Percentiles rank a stretch among this genome's conserved stretches.
Evolutionary conservation across 192 early-diverging fungal genomes (phyloP).

Genomic region (Rhizoclosmatium globosum): DNA sequence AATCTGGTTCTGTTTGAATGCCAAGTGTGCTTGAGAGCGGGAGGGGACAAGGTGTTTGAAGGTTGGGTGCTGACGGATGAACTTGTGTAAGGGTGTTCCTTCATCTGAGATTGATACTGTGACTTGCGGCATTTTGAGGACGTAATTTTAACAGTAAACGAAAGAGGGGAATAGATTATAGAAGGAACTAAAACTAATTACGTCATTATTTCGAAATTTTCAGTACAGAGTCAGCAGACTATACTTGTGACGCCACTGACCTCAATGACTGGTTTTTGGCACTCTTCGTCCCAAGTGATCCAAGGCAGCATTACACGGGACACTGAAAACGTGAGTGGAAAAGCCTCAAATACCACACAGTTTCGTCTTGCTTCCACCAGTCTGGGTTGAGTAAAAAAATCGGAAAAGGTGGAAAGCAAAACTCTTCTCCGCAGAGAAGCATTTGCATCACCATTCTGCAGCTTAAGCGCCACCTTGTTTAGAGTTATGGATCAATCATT

Average conservation of each 20-base stretch:
- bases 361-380: no score
- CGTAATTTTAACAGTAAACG: no score
- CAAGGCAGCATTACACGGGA: no score
- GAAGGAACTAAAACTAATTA: not conserved
- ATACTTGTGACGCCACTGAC: not conserved
- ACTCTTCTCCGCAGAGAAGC: no score
- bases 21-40: slow-evolving; percentile 2
- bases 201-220: not conserved
- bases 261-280: not conserved
- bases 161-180: no score
- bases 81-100: slow-evolving; percentile 7
- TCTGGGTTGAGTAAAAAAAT: no score
- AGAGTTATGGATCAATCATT: no score
- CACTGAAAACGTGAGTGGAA: no score
- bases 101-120: not conserved
- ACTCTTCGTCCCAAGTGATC: not conserved
- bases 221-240: not conserved
- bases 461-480: no score
- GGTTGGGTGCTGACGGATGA: not conserved
- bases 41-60: not conserved
- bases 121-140: not conserved
- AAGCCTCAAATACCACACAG: no score
- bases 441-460: no score
- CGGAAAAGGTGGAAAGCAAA: no score
- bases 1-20: not conserved